phyloP scores from a whole-genome alignment of 2,329 filamentous ascomycete species.

The Dothistroma septosporum region DNA sequence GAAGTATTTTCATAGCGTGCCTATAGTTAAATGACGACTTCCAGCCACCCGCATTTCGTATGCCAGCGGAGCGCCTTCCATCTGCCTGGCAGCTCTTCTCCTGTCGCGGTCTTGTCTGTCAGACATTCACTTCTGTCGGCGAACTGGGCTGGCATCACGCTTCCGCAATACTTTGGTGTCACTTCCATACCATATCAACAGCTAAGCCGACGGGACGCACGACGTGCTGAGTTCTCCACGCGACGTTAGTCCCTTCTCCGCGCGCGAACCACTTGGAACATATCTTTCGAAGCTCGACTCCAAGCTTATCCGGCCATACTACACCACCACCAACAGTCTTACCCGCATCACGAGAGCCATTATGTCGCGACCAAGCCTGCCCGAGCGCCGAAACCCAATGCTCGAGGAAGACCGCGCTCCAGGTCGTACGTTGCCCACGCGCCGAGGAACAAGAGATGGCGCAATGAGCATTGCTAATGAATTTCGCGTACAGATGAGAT shows the following conservation, averaged over 20 bases:
- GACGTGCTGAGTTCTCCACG: not conserved
- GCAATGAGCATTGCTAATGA: slow-evolving; percentile 14
- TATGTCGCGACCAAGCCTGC: slow-evolving; percentile 43
- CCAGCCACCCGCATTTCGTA: not conserved
- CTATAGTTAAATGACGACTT: not conserved
- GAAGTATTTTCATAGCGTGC: not conserved
- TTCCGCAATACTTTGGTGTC: not conserved
- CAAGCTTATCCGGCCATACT: not conserved
- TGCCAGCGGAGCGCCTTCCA: no score
- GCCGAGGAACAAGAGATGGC: slow-evolving; percentile 2
- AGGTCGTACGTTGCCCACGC: slow-evolving; percentile 51
- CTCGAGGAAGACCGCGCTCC: slow-evolving; percentile 60
- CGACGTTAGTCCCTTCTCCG: no score
- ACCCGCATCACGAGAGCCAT: slow-evolving; percentile 2
- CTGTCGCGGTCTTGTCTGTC: not conserved
- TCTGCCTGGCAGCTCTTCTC: not conserved
- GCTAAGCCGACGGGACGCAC: not conserved
- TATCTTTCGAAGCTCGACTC: not conserved
- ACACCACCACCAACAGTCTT: not conserved
- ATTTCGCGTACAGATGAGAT: slow-evolving; percentile 41
- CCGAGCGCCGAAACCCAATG: slow-evolving; percentile 61
- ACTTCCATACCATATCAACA: not conserved
- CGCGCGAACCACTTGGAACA: no score
- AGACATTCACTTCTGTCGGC: not conserved
- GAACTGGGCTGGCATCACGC: not conserved